Conservation (phyloP, 768 basidiomycete genomes). For the Mycena capillaripes region DNA sequence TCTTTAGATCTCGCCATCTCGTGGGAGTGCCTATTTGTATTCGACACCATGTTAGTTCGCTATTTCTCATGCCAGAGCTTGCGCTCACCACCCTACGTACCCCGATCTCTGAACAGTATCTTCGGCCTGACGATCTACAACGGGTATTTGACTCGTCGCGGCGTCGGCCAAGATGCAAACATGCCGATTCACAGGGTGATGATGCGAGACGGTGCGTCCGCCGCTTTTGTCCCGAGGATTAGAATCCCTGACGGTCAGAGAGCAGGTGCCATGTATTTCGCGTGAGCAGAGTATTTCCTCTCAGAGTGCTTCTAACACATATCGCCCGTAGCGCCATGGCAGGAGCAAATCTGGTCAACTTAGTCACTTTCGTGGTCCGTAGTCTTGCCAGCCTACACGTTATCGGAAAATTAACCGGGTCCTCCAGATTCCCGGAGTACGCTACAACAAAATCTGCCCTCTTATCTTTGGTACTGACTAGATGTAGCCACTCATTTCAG, state of each 20-base stretch:
- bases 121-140: conserved; percentile 34
- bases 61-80: too few relatives aligned
- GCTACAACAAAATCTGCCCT: neutral
- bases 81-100: too few relatives aligned
- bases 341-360: conserved; percentile 6
- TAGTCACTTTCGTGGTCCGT: conserved; percentile 10
- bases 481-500: conserved; percentile 6
- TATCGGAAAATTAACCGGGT: neutral
- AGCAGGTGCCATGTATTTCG: conserved; percentile 30
- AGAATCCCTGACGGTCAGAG: neutral
- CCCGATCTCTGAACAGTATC: conserved; percentile 24
- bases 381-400: neutral
- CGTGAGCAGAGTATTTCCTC: conserved; percentile 9
- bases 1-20: conserved; percentile 22
- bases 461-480: neutral
- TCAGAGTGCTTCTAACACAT: too few relatives aligned
- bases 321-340: conserved; percentile 15
- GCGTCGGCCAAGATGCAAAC: neutral
- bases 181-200: conserved; percentile 22
- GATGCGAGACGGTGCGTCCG: conserved; percentile 19
- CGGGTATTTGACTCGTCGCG: conserved; percentile 5
- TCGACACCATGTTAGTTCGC: conserved; percentile 40
- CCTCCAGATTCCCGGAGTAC: conserved; percentile 16
- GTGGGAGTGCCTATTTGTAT: conserved; percentile 50
- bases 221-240: neutral